Percentiles rank a stretch among this genome's conserved stretches.
These are phyloP conservation scores for Ormosia emarginata DNA, from an alignment of 306 rosid genomes.

Conservation along the genomic window DNA sequence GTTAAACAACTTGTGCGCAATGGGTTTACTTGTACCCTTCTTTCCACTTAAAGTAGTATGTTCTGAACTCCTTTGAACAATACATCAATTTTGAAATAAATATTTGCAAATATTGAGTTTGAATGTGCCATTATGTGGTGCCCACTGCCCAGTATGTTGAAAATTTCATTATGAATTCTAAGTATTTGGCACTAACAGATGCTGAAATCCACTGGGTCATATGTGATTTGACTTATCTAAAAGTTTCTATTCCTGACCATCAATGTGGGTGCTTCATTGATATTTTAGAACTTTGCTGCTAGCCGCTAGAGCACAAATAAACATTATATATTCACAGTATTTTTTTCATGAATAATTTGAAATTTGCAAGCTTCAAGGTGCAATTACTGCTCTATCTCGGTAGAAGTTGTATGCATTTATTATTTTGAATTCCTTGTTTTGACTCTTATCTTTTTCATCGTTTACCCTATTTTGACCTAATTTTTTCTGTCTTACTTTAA, in stretches of 20 bases:
- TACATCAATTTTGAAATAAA: neutral
- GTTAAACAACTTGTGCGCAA: constrained; percentile 59
- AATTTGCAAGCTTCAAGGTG: neutral
- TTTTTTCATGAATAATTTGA: neutral
- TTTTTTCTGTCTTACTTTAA: neutral
- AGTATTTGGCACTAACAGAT: neutral
- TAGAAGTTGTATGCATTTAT: neutral
- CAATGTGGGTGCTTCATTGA: neutral
- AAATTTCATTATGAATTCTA: neutral
- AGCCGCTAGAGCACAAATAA: neutral
- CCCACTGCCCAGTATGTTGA: neutral
- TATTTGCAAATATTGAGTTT: constrained; percentile 4
- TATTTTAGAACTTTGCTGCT: neutral
- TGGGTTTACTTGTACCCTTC: constrained; percentile 63
- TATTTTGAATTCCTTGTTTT: neutral
- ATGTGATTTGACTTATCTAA: neutral
- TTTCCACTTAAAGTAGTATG: constrained; percentile 63
- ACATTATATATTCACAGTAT: neutral
- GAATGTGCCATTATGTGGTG: neutral
- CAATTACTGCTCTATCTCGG: neutral
- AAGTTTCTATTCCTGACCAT: neutral
- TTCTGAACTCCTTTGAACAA: neutral
- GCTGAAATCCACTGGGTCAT: neutral
- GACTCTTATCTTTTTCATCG: neutral
- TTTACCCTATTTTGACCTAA: neutral